Base-by-base conservation (phyloP, 768 basidiomycete genomes). In the Boletus pseudopeckii region DNA sequence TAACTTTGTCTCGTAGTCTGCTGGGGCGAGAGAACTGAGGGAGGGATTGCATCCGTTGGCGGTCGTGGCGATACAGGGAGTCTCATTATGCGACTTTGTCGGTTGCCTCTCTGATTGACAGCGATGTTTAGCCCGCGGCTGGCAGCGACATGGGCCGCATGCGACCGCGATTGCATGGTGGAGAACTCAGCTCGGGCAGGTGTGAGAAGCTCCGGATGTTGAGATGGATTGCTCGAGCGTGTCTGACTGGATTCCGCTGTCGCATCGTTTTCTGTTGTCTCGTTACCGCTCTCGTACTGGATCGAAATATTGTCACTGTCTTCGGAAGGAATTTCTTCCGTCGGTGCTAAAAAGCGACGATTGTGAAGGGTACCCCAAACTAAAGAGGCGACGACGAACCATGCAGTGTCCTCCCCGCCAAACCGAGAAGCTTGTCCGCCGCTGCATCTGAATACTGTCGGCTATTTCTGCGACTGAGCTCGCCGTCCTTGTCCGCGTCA, bases 381-480 rank as follows among this genome's bases (percentile, higher is more conserved):
- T 22, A 26, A 44, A 38, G 34, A 28, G 38, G 39, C 1, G n/a
- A 38, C 22, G 24, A 77, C 84, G 60, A 70, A 91, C 91, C 71
- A 66, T 76, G 54, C 34, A 93, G 72, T 20, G 76, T 76, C 60
- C 92, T 80, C 24, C 90, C 91, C 18, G 79, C 74, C 50, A 93
- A 72, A 22, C 92, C 92, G 53, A 94, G 83, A 64, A 92, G 72
- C 67, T 85, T 75, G 72, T 94, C 92, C 41, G 92, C 88, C 45
- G 90, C 90, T 39, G 84, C 83, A 59, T 89, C 88, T 32, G 86
- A 82, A 71, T 93, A 93, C 59, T 88, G 90, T 59, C 80, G 82
- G 65, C 90, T 92, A 70, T 94, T 94, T 60, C 92, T 81, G 55
- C 84, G 82, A 64, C 78, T 75, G 40, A 76, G 69, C 22, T 78